Conservation (phyloP, 805 yeast genomes). For the Pachysolen tannophilus region DNA sequence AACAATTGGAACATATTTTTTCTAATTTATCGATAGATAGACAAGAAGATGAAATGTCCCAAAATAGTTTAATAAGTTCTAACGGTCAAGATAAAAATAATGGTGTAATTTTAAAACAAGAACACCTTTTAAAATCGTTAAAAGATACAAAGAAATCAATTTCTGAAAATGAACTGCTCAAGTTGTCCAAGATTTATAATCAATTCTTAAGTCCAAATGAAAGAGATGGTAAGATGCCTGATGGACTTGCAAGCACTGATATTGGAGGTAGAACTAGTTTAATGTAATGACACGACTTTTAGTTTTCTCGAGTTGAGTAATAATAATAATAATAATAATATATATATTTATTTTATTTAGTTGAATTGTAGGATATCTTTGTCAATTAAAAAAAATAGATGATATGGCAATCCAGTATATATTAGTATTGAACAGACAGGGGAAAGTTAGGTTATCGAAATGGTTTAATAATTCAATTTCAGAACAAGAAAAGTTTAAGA, state of each 20-base stretch:
- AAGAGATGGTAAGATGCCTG: slow-evolving; percentile 83
- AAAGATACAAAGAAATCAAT: slow-evolving; percentile 85
- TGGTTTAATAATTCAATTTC: slow-evolving; percentile 41
- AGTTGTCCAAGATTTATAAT: slow-evolving; percentile 55
- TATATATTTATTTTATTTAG: neutral
- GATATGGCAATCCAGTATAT: slow-evolving; percentile 74
- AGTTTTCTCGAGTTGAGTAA: too few relatives aligned
- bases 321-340: too few relatives aligned
- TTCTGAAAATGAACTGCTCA: slow-evolving; percentile 58
- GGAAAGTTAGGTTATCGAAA: slow-evolving; percentile 79
- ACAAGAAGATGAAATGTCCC: slow-evolving; percentile 3
- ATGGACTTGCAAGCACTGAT: slow-evolving; percentile 70
- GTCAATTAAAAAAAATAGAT: neutral
- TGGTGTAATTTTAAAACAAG: slow-evolving; percentile 37
- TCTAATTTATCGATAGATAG: slow-evolving; percentile 8
- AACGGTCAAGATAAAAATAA: slow-evolving; percentile 9
- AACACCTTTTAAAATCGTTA: slow-evolving; percentile 56
- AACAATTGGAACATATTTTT: slow-evolving; percentile 34
- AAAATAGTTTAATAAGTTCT: slow-evolving; percentile 7
- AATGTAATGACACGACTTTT: slow-evolving; percentile 58
- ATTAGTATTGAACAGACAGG: slow-evolving; percentile 83
- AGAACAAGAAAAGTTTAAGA: slow-evolving; percentile 36
- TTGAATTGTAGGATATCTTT: neutral
- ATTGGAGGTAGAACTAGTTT: slow-evolving; percentile 81
- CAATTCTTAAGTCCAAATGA: slow-evolving; percentile 58